Conservation (phyloP, 140 eudicot genomes). For the Senecio squalidus region DNA sequence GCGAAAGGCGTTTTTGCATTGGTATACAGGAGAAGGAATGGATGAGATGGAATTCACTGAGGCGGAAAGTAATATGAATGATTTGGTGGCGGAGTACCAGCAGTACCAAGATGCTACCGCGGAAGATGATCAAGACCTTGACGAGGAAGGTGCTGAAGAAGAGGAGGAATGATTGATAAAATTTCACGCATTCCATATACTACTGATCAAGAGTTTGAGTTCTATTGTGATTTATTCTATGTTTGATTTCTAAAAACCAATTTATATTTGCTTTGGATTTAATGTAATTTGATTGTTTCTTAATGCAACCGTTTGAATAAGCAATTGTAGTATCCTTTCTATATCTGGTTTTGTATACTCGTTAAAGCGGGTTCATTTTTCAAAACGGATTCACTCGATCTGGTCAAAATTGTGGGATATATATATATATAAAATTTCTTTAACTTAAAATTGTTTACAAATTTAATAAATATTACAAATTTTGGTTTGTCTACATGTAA, state of each 20-base stretch:
- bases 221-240: neutral
- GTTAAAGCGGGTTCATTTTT: too few species aligned
- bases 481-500: too few species aligned
- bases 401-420: too few species aligned
- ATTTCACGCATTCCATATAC: neutral
- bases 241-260: conserved; percentile 6
- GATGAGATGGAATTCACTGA: conserved; percentile 71
- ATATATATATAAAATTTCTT: too few species aligned
- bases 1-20: conserved; percentile 67
- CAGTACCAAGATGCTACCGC: conserved; percentile 42
- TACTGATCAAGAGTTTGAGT: conserved; percentile 3
- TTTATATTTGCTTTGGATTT: conserved; percentile 7
- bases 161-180: conserved; percentile 17
- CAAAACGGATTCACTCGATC: too few species aligned
- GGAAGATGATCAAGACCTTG: conserved; percentile 18
- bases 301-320: conserved; percentile 13
- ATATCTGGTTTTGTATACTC: neutral
- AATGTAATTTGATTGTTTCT: conserved; percentile 19
- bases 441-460: too few species aligned
- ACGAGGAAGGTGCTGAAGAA: conserved; percentile 34
- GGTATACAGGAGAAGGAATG: conserved; percentile 74
- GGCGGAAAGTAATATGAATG: conserved; percentile 76
- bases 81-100: conserved; percentile 41
- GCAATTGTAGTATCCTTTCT: neutral
- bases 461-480: too few species aligned